Percentiles rank a stretch among this genome's conserved stretches.
These are phyloP conservation scores for Coniosporium apollinis DNA, from an alignment of 495 filamentous ascomycete species.

Conservation along the genomic window DNA sequence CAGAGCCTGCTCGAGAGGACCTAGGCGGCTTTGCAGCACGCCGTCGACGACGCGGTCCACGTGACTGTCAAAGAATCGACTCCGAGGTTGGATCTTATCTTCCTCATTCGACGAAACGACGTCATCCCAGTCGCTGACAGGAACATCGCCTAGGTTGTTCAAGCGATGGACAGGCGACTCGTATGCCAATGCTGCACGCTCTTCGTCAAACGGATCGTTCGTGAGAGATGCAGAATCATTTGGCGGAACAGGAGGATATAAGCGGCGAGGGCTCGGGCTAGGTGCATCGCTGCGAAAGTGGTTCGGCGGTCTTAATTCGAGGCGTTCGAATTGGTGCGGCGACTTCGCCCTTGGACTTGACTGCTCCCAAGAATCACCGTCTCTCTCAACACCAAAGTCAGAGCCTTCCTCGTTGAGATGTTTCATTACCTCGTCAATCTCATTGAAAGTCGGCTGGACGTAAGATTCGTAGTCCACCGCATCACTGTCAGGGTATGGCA, in stretches of 20 bases:
- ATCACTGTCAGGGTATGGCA: slow-evolving; percentile 15
- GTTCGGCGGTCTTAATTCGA: slow-evolving; percentile 9
- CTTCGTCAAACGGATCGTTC: slow-evolving; percentile 29
- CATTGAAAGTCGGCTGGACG: slow-evolving; percentile 47
- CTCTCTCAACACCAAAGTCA: slow-evolving; percentile 50
- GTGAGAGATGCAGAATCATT: slow-evolving; percentile 11
- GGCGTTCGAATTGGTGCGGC: slow-evolving; percentile 11
- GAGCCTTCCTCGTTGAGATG: slow-evolving; percentile 57
- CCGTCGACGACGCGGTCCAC: slow-evolving; percentile 70
- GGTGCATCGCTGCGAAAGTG: slow-evolving; percentile 43
- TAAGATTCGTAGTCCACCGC: slow-evolving; percentile 12
- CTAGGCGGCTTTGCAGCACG: slow-evolving; percentile 56
- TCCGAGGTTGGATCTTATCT: slow-evolving; percentile 55
- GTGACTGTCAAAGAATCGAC: slow-evolving; percentile 70
- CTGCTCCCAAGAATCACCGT: slow-evolving; percentile 18
- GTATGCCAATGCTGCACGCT: slow-evolving; percentile 29
- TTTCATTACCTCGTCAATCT: slow-evolving; percentile 76
- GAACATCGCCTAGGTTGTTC: slow-evolving; percentile 44
- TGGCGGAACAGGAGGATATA: slow-evolving; percentile 7
- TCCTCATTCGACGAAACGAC: slow-evolving; percentile 70
- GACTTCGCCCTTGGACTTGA: slow-evolving; percentile 11
- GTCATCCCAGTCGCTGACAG: slow-evolving; percentile 82
- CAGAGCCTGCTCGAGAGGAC: slow-evolving; percentile 64
- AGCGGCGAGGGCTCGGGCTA: slow-evolving; percentile 53
- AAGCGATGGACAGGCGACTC: slow-evolving; percentile 39